Evolutionary conservation across 495 filamentous ascomycete genomes (phyloP).

Genomic region (Penicillium roqueforti): DNA sequence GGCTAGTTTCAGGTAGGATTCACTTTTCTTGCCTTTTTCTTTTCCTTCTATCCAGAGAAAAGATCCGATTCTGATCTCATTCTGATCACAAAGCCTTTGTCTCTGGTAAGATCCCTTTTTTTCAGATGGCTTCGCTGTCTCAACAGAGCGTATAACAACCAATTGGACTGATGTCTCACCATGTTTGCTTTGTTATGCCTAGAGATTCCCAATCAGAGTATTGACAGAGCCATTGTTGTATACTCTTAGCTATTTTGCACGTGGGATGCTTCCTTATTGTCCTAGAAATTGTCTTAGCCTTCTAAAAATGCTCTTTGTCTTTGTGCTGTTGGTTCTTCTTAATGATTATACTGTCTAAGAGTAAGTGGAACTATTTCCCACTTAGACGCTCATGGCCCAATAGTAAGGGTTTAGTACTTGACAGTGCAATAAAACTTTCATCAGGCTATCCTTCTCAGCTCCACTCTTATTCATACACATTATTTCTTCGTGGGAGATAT

Average conservation of each 20-base stretch:
- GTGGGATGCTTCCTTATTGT: not conserved
- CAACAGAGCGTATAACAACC: not conserved
- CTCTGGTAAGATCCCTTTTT: not conserved
- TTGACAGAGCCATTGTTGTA: not conserved
- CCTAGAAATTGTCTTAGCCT: not conserved
- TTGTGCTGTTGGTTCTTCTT: too few relatives aligned
- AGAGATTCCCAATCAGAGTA: not conserved
- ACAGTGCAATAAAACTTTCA: not conserved
- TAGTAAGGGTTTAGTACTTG: not conserved
- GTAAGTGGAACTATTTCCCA: conserved; percentile 45
- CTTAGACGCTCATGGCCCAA: conserved; percentile 28
- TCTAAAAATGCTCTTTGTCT: too few relatives aligned
- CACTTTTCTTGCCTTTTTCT: not conserved
- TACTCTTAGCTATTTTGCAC: not conserved
- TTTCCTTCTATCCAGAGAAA: not conserved
- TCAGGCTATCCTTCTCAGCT: too few relatives aligned
- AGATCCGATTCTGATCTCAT: not conserved
- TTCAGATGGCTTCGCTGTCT: not conserved
- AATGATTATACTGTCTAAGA: conserved; percentile 34
- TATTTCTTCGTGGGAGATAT: too few relatives aligned
- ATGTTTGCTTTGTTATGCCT: not conserved
- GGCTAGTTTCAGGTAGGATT: not conserved
- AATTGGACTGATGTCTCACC: not conserved
- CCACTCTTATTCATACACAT: too few relatives aligned
- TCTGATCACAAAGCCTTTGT: not conserved